Evolutionary conservation across 768 basidiomycete species (phyloP).

Genomic region (Pulveroboletus sp.): DNA sequence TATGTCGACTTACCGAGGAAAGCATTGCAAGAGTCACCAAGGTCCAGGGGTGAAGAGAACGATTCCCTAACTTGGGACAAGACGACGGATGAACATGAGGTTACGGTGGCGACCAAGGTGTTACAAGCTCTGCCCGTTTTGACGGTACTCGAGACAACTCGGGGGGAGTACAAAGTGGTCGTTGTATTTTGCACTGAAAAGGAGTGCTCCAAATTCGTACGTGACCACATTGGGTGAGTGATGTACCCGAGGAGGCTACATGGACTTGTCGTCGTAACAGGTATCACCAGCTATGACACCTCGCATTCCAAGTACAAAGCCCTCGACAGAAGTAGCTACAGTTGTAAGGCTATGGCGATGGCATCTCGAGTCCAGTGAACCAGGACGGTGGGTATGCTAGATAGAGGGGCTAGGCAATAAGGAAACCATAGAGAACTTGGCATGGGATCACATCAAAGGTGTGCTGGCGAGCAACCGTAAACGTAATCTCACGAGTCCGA

Average conservation of each 20-base stretch:
- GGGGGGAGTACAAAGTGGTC: conserved; percentile 1
- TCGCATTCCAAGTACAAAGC: not conserved
- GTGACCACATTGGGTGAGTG: not conserved
- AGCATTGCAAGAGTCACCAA: conserved; percentile 3
- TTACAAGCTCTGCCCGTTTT: not conserved
- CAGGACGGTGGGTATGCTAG: not conserved
- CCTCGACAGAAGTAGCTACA: not conserved
- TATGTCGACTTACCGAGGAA: not conserved
- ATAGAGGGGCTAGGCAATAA: not conserved
- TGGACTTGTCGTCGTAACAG: not conserved
- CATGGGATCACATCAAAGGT: not conserved
- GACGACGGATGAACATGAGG: conserved; percentile 4
- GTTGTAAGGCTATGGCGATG: not conserved
- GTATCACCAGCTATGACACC: not conserved
- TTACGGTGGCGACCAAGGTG: conserved; percentile 21
- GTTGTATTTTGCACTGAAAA: conserved; percentile 17
- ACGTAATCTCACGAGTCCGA: conserved; percentile 63
- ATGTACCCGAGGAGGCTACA: not conserved
- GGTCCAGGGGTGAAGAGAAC: conserved; percentile 12
- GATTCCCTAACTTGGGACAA: conserved; percentile 23
- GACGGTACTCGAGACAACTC: not conserved
- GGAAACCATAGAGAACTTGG: not conserved
- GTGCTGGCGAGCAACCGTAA: not conserved
- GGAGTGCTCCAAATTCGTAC: not conserved
- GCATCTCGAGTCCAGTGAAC: not conserved